Evolutionary conservation across 768 basidiomycete genomes (phyloP).

Genomic region (Boletus huronensis): DNA sequence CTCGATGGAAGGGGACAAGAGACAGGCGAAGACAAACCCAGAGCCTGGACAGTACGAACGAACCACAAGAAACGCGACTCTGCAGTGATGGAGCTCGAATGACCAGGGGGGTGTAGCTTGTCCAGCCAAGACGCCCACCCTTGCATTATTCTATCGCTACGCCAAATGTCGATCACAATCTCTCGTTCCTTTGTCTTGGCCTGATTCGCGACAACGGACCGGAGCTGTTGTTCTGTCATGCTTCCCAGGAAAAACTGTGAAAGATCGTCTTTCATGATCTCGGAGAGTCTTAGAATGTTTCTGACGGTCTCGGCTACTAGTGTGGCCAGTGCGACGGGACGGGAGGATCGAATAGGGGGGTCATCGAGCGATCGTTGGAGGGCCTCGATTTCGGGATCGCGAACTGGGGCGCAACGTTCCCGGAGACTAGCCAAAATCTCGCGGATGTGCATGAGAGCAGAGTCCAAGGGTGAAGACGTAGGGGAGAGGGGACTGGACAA

Average conservation of each 20-base stretch:
- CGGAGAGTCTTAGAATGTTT: conserved; percentile 48
- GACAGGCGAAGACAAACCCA: conserved; percentile 43
- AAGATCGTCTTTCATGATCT: conserved; percentile 68
- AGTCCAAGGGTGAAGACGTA: conserved; percentile 63
- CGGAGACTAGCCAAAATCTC: conserved; percentile 51
- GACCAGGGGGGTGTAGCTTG: background rate
- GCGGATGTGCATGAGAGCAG: conserved; percentile 50
- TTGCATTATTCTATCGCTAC: conserved; percentile 23
- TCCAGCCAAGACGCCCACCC: conserved; percentile 28
- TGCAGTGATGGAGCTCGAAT: conserved; percentile 11
- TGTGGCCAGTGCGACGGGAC: conserved; percentile 37
- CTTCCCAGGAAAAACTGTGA: conserved; percentile 60
- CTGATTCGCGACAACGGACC: conserved; percentile 45
- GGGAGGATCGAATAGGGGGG: conserved; percentile 23
- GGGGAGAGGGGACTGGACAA: conserved; percentile 62
- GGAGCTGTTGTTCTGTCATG: conserved; percentile 63
- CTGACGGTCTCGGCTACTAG: conserved; percentile 47
- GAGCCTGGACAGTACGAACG: conserved; percentile 42
- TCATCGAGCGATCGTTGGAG: conserved; percentile 38
- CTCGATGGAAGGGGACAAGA: conserved; percentile 31
- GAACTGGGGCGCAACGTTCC: conserved; percentile 63
- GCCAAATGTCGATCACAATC: conserved; percentile 52
- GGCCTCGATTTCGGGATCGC: conserved; percentile 52
- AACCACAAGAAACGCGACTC: conserved; percentile 39
- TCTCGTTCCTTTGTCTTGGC: conserved; percentile 54